Conservation (phyloP, 2,329 filamentous ascomycete genomes). For the Alternaria infectoria region DNA sequence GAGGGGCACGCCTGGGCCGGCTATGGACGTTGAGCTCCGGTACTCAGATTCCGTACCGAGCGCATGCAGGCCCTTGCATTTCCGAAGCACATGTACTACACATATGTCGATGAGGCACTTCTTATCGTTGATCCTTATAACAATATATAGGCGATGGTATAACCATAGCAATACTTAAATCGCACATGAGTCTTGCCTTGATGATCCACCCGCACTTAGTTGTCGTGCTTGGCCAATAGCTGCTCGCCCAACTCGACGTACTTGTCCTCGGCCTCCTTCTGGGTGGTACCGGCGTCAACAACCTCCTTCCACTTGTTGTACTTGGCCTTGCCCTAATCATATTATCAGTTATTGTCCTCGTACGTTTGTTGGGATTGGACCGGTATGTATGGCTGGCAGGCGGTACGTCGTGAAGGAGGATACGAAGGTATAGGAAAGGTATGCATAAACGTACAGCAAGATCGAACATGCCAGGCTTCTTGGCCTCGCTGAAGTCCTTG, state of each 20-base stretch:
- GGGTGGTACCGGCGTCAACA: slow-evolving; percentile 66
- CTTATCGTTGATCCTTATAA: background rate
- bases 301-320: slow-evolving; percentile 76
- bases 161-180: slow-evolving; percentile 36
- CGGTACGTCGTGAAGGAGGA: background rate
- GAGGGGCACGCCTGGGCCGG: slow-evolving; percentile 53
- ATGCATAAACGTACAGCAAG: slow-evolving; percentile 61
- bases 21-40: slow-evolving; percentile 7
- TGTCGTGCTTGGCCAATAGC: slow-evolving; percentile 73
- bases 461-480: slow-evolving; percentile 72
- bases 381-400: background rate
- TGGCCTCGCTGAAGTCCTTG: slow-evolving; percentile 48
- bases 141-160: background rate
- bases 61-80: background rate
- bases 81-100: background rate
- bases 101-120: background rate
- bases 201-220: slow-evolving; percentile 41
- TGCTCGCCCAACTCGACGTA: slow-evolving; percentile 77
- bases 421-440: background rate
- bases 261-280: slow-evolving; percentile 73
- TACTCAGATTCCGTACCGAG: background rate
- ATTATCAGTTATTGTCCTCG: slow-evolving; percentile 2
- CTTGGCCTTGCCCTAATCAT: slow-evolving; percentile 75
- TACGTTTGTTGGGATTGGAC: background rate
- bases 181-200: background rate